Percentiles rank a stretch among this genome's conserved stretches.
Conservation (phyloP, 208 protist species). For the Angomonas deanei region DNA sequence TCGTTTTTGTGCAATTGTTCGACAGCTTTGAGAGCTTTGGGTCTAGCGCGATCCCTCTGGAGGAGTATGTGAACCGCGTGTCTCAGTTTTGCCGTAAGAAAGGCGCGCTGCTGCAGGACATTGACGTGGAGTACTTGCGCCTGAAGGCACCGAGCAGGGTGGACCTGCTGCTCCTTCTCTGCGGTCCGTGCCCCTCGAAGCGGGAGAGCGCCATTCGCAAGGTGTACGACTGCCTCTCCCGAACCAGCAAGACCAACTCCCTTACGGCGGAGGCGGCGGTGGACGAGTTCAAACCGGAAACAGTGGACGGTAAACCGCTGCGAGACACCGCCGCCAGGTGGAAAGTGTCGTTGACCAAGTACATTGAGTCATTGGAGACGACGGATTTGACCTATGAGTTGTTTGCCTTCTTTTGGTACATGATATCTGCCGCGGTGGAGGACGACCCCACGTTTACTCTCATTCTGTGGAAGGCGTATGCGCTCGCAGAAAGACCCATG, state of each 20-base stretch:
- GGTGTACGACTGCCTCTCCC: constrained; percentile 46
- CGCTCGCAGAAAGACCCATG: constrained; percentile 36
- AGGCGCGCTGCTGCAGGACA: constrained; percentile 25
- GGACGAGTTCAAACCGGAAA: constrained; percentile 26
- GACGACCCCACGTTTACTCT: constrained; percentile 80
- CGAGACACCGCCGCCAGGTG: constrained; percentile 23
- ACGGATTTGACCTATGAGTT: constrained; percentile 37
- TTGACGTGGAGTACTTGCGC: constrained; percentile 75
- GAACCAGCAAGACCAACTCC: neutral
- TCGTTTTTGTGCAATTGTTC: constrained; percentile 51
- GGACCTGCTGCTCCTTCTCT: constrained; percentile 44
- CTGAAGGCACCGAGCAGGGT: constrained; percentile 47
- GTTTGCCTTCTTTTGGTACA: constrained; percentile 72
- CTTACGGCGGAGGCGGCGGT: neutral
- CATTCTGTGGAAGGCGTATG: constrained; percentile 74
- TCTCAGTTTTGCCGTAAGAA: constrained; percentile 20
- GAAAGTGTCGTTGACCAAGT: constrained; percentile 34
- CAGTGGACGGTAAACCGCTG: constrained; percentile 34
- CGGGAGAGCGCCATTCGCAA: constrained; percentile 60
- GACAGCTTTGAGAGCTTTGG: constrained; percentile 30
- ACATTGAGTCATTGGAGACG: constrained; percentile 30
- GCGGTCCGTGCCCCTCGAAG: constrained; percentile 35
- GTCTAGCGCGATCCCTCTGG: constrained; percentile 36
- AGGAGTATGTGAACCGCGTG: constrained; percentile 36
- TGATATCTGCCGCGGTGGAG: constrained; percentile 63